phyloP scores from a whole-genome alignment of 2,329 filamentous ascomycete species.

The Calonectria naviculata region DNA sequence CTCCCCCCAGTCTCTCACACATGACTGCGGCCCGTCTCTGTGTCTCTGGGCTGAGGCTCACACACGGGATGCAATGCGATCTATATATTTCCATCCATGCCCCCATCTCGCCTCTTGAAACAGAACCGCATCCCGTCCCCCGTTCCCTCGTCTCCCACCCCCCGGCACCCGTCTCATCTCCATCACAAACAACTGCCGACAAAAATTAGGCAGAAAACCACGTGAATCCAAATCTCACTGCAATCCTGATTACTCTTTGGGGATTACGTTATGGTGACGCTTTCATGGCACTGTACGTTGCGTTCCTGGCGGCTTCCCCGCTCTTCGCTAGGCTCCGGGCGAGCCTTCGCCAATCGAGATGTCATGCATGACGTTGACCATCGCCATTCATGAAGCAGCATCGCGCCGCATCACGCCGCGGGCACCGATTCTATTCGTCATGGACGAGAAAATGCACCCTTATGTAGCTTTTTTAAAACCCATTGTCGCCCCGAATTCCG shows the following conservation, averaged over 20 bases:
- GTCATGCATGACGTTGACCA: constrained; percentile 42
- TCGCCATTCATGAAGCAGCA: background rate
- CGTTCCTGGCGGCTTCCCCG: constrained; percentile 33
- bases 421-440: constrained; percentile 3
- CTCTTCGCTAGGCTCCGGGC: background rate
- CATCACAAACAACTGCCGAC: background rate
- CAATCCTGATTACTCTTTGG: background rate
- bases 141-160: background rate
- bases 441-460: background rate
- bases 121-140: background rate
- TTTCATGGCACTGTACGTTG: constrained; percentile 12
- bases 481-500: background rate
- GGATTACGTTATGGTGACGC: constrained; percentile 42
- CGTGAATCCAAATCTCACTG: background rate
- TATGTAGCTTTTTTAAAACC: constrained; percentile 1
- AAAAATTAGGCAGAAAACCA: background rate
- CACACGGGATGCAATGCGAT: background rate
- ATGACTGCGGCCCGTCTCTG: too few species aligned
- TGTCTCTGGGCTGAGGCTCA: background rate
- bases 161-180: background rate
- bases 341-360: constrained; percentile 32
- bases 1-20: too few species aligned
- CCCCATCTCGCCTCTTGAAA: background rate
- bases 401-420: background rate
- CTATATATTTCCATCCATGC: background rate